Percentiles rank a stretch among this genome's conserved stretches.
These are phyloP conservation scores for Suillus spraguei DNA, from an alignment of 768 basidiomycete species.

Conservation along the genomic window DNA sequence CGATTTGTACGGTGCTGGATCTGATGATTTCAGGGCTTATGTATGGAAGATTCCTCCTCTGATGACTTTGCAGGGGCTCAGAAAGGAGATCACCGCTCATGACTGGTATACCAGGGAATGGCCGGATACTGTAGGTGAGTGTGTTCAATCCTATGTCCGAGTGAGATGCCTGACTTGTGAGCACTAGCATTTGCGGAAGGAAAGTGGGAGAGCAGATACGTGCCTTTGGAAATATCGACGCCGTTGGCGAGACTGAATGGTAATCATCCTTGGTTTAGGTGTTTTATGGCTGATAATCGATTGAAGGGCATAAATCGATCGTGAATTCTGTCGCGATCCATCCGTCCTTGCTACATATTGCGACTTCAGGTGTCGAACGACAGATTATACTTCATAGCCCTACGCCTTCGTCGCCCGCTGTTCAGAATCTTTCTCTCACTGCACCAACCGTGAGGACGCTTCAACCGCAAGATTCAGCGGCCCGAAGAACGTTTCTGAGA, in stretches of 20 bases:
- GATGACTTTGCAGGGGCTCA: constrained; percentile 42
- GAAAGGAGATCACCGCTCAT: constrained; percentile 45
- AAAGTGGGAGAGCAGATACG: constrained; percentile 41
- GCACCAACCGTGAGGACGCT: constrained; percentile 50
- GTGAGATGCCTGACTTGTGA: constrained; percentile 11
- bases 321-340: constrained; percentile 77
- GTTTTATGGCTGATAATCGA: constrained; percentile 4
- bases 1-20: constrained; percentile 71
- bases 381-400: constrained; percentile 71
- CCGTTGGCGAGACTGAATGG: constrained; percentile 66
- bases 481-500: constrained; percentile 40
- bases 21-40: constrained; percentile 82
- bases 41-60: constrained; percentile 73
- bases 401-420: constrained; percentile 55
- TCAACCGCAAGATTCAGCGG: constrained; percentile 35
- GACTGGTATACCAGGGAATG: constrained; percentile 47
- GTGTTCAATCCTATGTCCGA: constrained; percentile 22
- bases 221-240: constrained; percentile 64
- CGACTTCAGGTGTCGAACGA: constrained; percentile 76
- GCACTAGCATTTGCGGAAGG: constrained; percentile 49
- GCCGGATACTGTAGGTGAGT: constrained; percentile 40
- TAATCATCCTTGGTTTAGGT: constrained; percentile 19
- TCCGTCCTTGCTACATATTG: constrained; percentile 64
- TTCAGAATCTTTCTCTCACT: constrained; percentile 46
- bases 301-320: constrained; percentile 71